Evolutionary conservation across 2,329 filamentous ascomycete genomes (phyloP).

Genomic region (Fonsecaea erecta): DNA sequence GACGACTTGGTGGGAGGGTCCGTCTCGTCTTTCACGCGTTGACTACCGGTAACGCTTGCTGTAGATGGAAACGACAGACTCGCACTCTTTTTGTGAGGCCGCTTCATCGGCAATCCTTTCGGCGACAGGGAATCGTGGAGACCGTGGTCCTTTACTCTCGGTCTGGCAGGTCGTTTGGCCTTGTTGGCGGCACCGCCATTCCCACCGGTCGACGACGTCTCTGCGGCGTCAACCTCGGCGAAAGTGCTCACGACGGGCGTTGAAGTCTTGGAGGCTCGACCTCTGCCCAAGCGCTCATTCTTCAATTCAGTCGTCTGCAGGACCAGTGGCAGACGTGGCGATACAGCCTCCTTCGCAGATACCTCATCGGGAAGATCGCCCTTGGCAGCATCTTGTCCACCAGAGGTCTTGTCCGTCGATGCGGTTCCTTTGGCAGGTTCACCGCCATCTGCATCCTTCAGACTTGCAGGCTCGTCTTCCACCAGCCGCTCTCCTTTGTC

Average conservation of each 20-base stretch:
- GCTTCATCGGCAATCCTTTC: constrained; percentile 40
- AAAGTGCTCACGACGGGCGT: constrained; percentile 48
- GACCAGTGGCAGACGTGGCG: constrained; percentile 40
- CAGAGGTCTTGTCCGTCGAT: constrained; percentile 30
- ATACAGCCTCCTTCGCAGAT: constrained; percentile 34
- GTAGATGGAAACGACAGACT: constrained; percentile 37
- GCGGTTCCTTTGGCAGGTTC: constrained; percentile 41
- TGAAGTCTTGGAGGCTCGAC: constrained; percentile 48
- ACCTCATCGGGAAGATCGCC: constrained; percentile 25
- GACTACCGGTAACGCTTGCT: neutral
- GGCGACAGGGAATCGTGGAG: constrained; percentile 38
- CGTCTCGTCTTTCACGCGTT: constrained; percentile 23
- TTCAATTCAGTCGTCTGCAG: constrained; percentile 18
- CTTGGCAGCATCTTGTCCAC: constrained; percentile 46
- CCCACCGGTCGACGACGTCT: constrained; percentile 25
- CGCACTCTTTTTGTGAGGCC: constrained; percentile 45
- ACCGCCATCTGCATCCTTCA: constrained; percentile 33
- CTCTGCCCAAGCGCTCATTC: constrained; percentile 35
- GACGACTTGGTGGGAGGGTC: constrained; percentile 18
- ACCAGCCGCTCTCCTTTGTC: constrained; percentile 42
- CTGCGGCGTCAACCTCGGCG: constrained; percentile 40
- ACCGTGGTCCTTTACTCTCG: constrained; percentile 37
- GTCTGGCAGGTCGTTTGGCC: constrained; percentile 32
- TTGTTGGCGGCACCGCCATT: constrained; percentile 24
- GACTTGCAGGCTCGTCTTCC: constrained; percentile 54